phyloP scores from a whole-genome alignment of 257 asterid species.

The Capsicum chinense region DNA sequence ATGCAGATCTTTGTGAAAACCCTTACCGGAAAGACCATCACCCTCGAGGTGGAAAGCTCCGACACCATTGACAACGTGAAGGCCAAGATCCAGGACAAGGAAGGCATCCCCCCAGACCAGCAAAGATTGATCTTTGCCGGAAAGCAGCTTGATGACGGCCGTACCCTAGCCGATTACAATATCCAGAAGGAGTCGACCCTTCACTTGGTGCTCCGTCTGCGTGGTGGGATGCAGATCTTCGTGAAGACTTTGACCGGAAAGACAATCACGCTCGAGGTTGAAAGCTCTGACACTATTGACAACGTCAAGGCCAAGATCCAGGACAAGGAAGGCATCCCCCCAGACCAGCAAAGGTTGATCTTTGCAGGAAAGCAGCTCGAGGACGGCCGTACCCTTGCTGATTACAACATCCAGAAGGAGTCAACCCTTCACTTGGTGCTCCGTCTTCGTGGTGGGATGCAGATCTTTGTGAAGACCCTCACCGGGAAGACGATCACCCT shows the following conservation, averaged over 20 bases:
- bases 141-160: constrained; percentile 50
- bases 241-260: constrained; percentile 44
- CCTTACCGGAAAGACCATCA: constrained; percentile 49
- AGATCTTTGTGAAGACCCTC: constrained; percentile 42
- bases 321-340: constrained; percentile 55
- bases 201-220: constrained; percentile 53
- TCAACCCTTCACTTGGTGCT: constrained; percentile 59
- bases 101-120: constrained; percentile 56
- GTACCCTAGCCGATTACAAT: constrained; percentile 57
- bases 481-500: constrained; percentile 51
- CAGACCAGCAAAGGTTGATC: constrained; percentile 55
- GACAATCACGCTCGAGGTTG: constrained; percentile 50
- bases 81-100: constrained; percentile 54
- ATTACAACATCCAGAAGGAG: constrained; percentile 64
- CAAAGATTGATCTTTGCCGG: constrained; percentile 52
- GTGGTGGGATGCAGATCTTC: constrained; percentile 59
- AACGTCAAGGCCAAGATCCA: constrained; percentile 53
- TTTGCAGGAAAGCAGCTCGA: constrained; percentile 51
- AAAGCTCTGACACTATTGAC: constrained; percentile 50
- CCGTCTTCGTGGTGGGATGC: constrained; percentile 56
- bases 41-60: constrained; percentile 49
- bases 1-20: constrained; percentile 53
- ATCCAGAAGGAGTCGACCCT: constrained; percentile 62
- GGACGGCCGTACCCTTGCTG: constrained; percentile 55
- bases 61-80: constrained; percentile 54